phyloP scores from a whole-genome alignment of 441 rosid genomes.

The Mallotus japonicus region DNA sequence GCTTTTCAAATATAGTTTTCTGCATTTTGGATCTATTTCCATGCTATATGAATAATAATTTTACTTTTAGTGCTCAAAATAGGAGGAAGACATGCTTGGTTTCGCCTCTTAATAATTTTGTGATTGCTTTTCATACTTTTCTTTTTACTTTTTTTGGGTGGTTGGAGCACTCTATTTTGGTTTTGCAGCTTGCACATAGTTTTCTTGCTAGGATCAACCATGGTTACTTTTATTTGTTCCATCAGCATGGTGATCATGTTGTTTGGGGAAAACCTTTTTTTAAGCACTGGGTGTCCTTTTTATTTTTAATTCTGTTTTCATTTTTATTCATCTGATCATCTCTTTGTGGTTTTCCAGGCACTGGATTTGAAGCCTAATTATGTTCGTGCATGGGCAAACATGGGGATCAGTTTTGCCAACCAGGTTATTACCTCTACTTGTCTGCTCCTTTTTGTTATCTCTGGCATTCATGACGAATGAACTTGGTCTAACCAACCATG shows the following conservation, averaged over 20 bases:
- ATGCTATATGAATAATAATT: neutral
- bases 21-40: neutral
- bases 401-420: conserved; percentile 99
- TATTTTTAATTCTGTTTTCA: neutral
- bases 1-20: neutral
- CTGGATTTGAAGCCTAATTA: conserved; percentile 98
- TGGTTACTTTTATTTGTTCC: neutral
- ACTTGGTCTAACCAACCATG: neutral
- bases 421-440: conserved; percentile 52
- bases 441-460: neutral
- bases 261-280: neutral
- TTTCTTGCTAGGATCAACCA: neutral
- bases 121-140: neutral
- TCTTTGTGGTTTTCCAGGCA: conserved; percentile 54
- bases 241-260: neutral
- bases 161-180: neutral
- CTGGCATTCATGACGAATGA: neutral
- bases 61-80: neutral
- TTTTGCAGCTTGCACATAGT: neutral
- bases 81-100: neutral
- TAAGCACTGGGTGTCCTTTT: neutral
- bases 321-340: neutral
- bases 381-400: conserved; percentile 99
- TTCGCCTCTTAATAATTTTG: neutral
- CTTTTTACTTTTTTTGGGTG: neutral